Evolutionary conservation across 2,329 filamentous ascomycete genomes (phyloP), one percentile per base, ranked within the genome.

Genomic region (Aphanocladium album): DNA sequence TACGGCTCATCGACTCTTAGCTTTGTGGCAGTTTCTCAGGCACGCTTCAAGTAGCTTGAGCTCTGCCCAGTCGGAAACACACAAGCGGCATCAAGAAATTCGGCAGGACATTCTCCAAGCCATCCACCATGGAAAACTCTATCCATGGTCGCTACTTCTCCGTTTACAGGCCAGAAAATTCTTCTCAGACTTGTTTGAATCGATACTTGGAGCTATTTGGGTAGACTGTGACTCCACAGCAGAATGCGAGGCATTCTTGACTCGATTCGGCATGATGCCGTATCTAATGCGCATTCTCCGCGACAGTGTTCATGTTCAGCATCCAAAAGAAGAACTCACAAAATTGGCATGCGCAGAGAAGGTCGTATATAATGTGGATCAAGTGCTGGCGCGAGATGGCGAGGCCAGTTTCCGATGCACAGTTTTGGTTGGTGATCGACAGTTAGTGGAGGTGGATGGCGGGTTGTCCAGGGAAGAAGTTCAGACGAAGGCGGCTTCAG

Each of bases 161-260:
- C 79, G 83, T 0, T 77, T 96, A 1, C 79, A 81, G 17, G 80
- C 86, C 0, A 84, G 84, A 16, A 96, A 96, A 69, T 89, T 90
- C 72, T 88, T 89, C 72, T 93, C 89, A 0, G 92, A 96, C 71
- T 76, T 96, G 7, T 79, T 97, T 12, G 93, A 98, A 76, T 84
- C 85, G 37, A 71, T 96, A 0, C 73, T 98, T 0, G 93, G 90
- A 0, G 93, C 92, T 0, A 80, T 97, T 0, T 97, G 89, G 79
- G 78, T 96, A 23, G 93, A 97, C 71, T 89, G 80, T 0, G 89
- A 88, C 0, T 80, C 82, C 1, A 69, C 91, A 16, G 76, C 76
- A 0, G 72, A 70, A 0, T 95, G 91, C 67, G 77, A 80, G 54
- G 68, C 57, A 0, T 79, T 96, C 41, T 70, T 91, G 0, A 79